These are phyloP conservation scores for Saccharomycopsis phalli DNA, from an alignment of 1,139 yeast species.

Conservation along the genomic window DNA sequence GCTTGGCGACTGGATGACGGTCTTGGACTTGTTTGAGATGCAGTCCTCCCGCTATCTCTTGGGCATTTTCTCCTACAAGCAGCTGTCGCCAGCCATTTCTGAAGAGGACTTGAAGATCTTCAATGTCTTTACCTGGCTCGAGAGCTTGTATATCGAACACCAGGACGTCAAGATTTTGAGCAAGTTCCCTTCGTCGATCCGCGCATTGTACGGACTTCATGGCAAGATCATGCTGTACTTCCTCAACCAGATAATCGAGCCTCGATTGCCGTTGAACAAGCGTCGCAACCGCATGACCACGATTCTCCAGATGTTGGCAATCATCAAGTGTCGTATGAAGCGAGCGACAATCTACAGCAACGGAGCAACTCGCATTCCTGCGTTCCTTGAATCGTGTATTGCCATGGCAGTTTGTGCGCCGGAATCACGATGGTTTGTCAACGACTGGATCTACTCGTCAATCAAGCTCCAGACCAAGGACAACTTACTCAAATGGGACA, in stretches of 20 bases:
- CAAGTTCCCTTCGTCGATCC: constrained; percentile 62
- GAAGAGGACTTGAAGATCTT: constrained; percentile 57
- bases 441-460: constrained; percentile 57
- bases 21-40: constrained; percentile 65
- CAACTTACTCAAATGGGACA: constrained; percentile 22
- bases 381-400: constrained; percentile 78
- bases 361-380: constrained; percentile 42
- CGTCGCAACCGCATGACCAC: constrained; percentile 68
- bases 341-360: constrained; percentile 3
- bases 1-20: constrained; percentile 70
- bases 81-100: constrained; percentile 33
- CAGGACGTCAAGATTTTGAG: constrained; percentile 38
- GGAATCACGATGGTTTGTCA: constrained; percentile 61
- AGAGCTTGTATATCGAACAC: constrained; percentile 39
- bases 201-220: constrained; percentile 60
- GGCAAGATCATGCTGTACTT: constrained; percentile 58
- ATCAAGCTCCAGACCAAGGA: constrained; percentile 30
- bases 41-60: constrained; percentile 45
- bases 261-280: constrained; percentile 43
- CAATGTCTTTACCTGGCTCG: constrained; percentile 65
- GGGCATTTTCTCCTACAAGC: constrained; percentile 51
- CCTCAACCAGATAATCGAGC: constrained; percentile 57
- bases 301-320: constrained; percentile 56
- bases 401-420: constrained; percentile 71
- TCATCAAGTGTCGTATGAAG: constrained; percentile 62